Conservation (phyloP, 148 eudicot species). For the Selenicereus undatus region DNA sequence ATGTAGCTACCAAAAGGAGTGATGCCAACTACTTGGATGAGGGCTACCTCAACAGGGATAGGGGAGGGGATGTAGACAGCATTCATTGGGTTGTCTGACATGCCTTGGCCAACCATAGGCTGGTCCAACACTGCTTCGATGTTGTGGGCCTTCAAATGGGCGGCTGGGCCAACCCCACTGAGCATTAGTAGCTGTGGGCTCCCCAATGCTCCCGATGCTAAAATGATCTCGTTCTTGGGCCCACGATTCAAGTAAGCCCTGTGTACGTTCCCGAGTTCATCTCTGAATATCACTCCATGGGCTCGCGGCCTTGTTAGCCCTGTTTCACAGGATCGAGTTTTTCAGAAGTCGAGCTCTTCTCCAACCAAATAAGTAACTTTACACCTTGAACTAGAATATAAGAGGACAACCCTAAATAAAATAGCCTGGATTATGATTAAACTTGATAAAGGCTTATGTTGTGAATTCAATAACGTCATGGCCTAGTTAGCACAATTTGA, state of each 20-base stretch:
- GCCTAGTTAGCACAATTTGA: too few relatives aligned
- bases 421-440: too few relatives aligned
- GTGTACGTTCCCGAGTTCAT: conserved; percentile 49
- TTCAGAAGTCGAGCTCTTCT: too few relatives aligned
- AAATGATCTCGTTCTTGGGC: conserved; percentile 51
- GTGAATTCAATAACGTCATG: too few relatives aligned
- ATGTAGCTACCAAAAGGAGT: conserved; percentile 69
- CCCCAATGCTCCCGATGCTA: conserved; percentile 82
- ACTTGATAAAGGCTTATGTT: too few relatives aligned
- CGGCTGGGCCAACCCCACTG: conserved; percentile 78
- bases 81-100: conserved; percentile 93
- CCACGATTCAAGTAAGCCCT: conserved; percentile 56
- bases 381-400: too few relatives aligned
- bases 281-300: conserved; percentile 63
- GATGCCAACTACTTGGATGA: conserved; percentile 82
- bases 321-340: conserved; percentile 12
- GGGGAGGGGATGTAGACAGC: conserved; percentile 82
- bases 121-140: conserved; percentile 60
- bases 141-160: conserved; percentile 59
- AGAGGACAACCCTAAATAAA: too few relatives aligned
- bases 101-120: conserved; percentile 69
- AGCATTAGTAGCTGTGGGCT: conserved; percentile 89
- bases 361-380: too few relatives aligned
- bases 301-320: conserved; percentile 58
- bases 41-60: conserved; percentile 69